Evolutionary conservation across 441 rosid species (phyloP).

Genomic region (Melastoma candidum): DNA sequence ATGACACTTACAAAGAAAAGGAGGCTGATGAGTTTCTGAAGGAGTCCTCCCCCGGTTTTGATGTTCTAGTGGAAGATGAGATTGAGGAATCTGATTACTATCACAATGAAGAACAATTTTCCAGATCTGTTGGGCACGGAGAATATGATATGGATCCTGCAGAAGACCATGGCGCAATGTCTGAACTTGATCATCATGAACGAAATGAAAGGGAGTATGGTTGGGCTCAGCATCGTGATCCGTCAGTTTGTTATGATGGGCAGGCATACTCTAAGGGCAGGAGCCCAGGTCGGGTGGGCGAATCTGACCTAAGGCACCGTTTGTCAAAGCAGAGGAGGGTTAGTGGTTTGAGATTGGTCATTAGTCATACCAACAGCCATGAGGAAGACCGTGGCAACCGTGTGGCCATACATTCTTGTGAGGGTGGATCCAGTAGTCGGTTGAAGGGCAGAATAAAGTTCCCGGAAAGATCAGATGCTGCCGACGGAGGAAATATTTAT

Average conservation of each 20-base stretch:
- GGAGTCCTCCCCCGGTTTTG: slow-evolving; percentile 96
- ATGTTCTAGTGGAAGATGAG: slow-evolving; percentile 91
- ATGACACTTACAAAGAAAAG: slow-evolving; percentile 43
- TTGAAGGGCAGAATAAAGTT: slow-evolving; percentile 82
- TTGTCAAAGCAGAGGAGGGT: slow-evolving; percentile 60
- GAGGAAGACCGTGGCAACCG: slow-evolving; percentile 32
- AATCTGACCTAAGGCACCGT: slow-evolving; percentile 60
- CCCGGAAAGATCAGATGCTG: slow-evolving; percentile 33
- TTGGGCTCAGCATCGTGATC: slow-evolving; percentile 48
- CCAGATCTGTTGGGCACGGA: slow-evolving; percentile 35
- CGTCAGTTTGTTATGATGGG: slow-evolving; percentile 33
- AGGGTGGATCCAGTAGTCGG: slow-evolving; percentile 46
- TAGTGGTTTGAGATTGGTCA: slow-evolving; percentile 61
- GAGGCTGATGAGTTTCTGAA: slow-evolving; percentile 57
- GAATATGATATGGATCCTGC: slow-evolving; percentile 43
- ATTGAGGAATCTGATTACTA: slow-evolving; percentile 54
- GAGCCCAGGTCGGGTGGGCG: slow-evolving; percentile 37
- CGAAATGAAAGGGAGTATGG: slow-evolving; percentile 43
- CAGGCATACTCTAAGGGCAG: slow-evolving; percentile 31
- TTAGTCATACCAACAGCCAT: slow-evolving; percentile 38
- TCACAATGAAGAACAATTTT: slow-evolving; percentile 61
- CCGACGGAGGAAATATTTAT: slow-evolving; percentile 26
- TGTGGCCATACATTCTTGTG: slow-evolving; percentile 21
- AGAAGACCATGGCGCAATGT: slow-evolving; percentile 36
- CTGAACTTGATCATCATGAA: slow-evolving; percentile 35